Evolutionary conservation across 306 rosid genomes (phyloP).

Genomic region (Glycine latifolia): DNA sequence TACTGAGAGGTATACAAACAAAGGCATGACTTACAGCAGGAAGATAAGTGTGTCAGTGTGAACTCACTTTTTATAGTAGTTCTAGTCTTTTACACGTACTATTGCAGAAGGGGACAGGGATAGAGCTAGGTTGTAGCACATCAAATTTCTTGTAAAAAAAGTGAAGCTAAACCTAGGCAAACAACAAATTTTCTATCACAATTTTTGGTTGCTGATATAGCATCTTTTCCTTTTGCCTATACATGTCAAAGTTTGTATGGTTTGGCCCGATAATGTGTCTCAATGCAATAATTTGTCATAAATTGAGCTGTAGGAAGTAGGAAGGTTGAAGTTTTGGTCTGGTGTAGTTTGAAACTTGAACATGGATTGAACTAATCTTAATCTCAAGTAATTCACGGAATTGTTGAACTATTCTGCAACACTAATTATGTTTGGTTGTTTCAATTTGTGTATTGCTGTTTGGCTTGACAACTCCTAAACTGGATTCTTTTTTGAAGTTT

Average conservation of each 20-base stretch:
- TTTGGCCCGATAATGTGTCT: not conserved
- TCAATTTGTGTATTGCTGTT: constrained; percentile 26
- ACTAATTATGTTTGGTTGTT: constrained; percentile 21
- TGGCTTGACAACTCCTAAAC: constrained; percentile 5
- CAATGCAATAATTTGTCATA: not conserved
- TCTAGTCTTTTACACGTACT: no score
- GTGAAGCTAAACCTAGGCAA: no score
- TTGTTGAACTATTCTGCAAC: not conserved
- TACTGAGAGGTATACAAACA: no score
- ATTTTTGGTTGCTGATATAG: no score
- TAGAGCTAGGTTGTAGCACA: no score
- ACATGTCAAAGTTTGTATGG: not conserved
- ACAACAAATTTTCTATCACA: no score
- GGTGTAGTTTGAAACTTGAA: constrained; percentile 19
- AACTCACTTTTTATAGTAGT: no score
- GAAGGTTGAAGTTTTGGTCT: constrained; percentile 21
- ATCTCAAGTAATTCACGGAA: constrained; percentile 1
- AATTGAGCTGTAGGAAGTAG: not conserved
- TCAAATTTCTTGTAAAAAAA: no score
- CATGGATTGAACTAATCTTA: not conserved
- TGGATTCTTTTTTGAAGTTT: not conserved
- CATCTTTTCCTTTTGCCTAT: no score
- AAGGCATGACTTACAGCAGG: no score
- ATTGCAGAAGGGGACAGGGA: no score
- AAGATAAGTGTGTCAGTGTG: no score